Base-by-base conservation (phyloP, 164 flowering plant species). In the Vitis cinerea region DNA sequence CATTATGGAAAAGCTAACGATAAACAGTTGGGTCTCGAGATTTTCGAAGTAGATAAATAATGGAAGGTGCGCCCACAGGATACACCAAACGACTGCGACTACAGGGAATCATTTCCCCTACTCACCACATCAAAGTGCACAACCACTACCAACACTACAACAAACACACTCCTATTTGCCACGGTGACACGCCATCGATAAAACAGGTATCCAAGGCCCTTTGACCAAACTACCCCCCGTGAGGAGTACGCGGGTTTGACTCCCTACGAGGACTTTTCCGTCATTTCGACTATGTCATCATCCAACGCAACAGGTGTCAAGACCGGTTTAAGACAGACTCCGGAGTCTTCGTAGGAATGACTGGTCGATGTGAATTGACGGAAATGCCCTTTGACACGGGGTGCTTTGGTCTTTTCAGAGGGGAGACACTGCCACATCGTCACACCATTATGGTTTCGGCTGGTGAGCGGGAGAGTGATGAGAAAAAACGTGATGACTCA, bases 111-210 rank as follows among this genome's bases (percentile, higher is more conserved):
- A 63, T 57, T 63, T 3, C 66, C 61, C 65, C 13, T 5, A 52
- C 9, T 2, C 23, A 17, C 65, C 14, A 30, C 17, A 52, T 44
- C 50, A 69, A 73, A 66, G 67, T 12, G 59, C 58, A 61, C 61
- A 73, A 67, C 72, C 67, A 80, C 82, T 70, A 72, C 71, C 77
- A 63, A 75, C 75, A 78, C 64, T 19, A 13, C 77, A 69, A 75
- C 73, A 72, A 75, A 75, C 73, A 29, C 74, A 75, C 65, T 64
- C 66, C 78, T 49, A 73, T 47, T 78, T 72, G 77, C 83, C 80
- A 80, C 79, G 76, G 74, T 62, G 58, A 80, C 86, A 80, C 86
- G 79, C 83, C 75, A 83, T 68, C 82, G 59, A 68, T 69, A 58
- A 63, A 62, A 51, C 70, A 74, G 80, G 71, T 23, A 4, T 60